Conservation (phyloP, 1,139 yeast species). For the Candida sanyaensis region DNA sequence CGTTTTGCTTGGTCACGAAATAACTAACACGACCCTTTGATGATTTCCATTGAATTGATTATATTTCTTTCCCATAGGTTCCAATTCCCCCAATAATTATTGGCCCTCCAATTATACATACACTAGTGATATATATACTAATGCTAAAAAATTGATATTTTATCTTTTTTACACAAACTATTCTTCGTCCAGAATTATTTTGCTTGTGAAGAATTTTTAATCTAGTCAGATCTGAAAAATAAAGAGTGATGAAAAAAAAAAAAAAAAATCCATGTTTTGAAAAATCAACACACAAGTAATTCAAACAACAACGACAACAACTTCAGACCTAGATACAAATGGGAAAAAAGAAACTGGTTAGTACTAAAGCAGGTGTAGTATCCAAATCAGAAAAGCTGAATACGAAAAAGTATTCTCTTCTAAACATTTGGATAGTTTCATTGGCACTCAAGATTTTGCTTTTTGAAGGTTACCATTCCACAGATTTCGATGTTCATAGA, state of each 20-base stretch:
- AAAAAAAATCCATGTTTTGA: not conserved
- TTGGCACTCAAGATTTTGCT: constrained; percentile 39
- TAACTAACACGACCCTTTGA: too few species aligned
- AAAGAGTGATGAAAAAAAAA: not conserved
- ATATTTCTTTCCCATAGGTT: too few species aligned
- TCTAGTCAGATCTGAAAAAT: not conserved
- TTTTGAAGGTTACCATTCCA: constrained; percentile 63
- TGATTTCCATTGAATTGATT: too few species aligned
- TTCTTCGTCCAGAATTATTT: too few species aligned
- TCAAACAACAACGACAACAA: not conserved
- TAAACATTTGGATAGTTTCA: constrained; percentile 42
- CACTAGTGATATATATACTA: too few species aligned
- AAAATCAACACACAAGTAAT: not conserved
- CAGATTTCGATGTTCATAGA: constrained; percentile 96
- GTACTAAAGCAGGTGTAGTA: not conserved
- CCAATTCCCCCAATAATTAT: too few species aligned
- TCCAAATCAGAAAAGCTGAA: not conserved
- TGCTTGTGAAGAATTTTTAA: too few species aligned
- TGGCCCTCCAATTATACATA: too few species aligned
- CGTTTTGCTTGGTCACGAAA: too few species aligned
- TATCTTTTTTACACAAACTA: too few species aligned
- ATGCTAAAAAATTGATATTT: too few species aligned
- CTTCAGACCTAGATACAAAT: not conserved
- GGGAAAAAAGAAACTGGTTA: not conserved
- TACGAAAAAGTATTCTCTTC: constrained; percentile 25